A percentile compares a stretch with the other conserved stretches of the same genome.
Evolutionary conservation across 768 basidiomycete genomes (phyloP).

Genomic region (Naematelia encephala): DNA sequence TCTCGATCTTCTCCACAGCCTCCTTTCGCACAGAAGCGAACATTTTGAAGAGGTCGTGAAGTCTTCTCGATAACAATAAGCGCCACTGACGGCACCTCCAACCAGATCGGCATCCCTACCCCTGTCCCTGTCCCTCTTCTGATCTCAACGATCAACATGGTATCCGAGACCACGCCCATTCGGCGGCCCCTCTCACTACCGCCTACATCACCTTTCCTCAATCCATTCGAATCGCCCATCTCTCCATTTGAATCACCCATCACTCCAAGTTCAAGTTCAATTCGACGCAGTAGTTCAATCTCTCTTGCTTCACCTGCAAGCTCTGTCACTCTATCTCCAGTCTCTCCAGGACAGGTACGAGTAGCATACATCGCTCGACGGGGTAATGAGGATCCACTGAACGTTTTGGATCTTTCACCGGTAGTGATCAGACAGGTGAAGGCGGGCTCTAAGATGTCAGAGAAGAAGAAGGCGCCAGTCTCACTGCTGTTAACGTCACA

Average conservation of each 20-base stretch:
- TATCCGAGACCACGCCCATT: background rate
- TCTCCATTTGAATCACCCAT: no score
- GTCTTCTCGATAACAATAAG: background rate
- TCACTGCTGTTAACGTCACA: background rate
- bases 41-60: background rate
- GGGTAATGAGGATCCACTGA: background rate
- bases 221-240: constrained; percentile 4
- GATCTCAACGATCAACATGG: background rate
- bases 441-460: background rate
- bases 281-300: background rate
- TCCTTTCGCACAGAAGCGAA: no score
- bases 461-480: background rate
- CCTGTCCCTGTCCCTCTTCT: background rate
- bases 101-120: background rate
- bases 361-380: constrained; percentile 2
- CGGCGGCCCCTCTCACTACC: constrained; percentile 2
- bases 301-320: background rate
- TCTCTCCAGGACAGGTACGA: background rate
- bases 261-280: background rate
- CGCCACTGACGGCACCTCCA: no score
- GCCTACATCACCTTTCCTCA: constrained; percentile 3
- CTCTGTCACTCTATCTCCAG: background rate
- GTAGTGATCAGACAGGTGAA: background rate
- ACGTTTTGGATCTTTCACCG: background rate
- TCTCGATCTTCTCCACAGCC: no score